A percentile compares a stretch with the other conserved stretches of the same genome.
Evolutionary conservation across 2,329 filamentous ascomycete species (phyloP).

Genomic region (Penicillium sp.): DNA sequence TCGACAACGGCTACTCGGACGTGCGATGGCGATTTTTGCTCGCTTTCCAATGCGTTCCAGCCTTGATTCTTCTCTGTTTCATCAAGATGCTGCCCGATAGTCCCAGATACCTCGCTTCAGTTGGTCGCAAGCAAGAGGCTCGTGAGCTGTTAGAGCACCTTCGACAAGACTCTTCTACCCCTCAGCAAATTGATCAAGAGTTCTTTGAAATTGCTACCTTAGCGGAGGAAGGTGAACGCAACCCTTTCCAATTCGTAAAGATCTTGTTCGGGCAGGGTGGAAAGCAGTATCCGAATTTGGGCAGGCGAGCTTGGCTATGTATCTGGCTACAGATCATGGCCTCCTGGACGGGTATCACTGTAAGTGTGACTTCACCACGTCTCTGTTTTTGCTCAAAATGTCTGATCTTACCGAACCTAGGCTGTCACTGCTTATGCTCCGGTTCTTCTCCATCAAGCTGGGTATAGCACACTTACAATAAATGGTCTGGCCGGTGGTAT

Average conservation of each 20-base stretch:
- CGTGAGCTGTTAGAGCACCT: slow-evolving; percentile 47
- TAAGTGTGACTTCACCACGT: slow-evolving; percentile 19
- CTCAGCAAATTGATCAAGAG: slow-evolving; percentile 33
- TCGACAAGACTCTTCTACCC: slow-evolving; percentile 17
- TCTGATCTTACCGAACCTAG: slow-evolving; percentile 1
- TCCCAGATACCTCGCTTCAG: slow-evolving; percentile 34
- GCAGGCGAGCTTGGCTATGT: slow-evolving; percentile 46
- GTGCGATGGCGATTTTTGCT: slow-evolving; percentile 38
- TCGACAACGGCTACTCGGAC: slow-evolving; percentile 35
- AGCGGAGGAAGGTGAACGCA: slow-evolving; percentile 31
- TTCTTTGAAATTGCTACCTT: slow-evolving; percentile 38
- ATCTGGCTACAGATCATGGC: slow-evolving; percentile 48
- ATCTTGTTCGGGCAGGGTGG: slow-evolving; percentile 38
- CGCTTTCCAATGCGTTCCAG: slow-evolving; percentile 37
- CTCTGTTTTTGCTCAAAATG: too few relatives aligned
- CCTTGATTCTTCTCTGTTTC: slow-evolving; percentile 26
- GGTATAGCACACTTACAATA: slow-evolving; percentile 39
- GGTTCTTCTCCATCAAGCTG: slow-evolving; percentile 29
- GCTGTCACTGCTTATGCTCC: slow-evolving; percentile 42
- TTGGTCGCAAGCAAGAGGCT: slow-evolving; percentile 48
- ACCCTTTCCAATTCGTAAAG: slow-evolving; percentile 41
- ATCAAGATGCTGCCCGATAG: slow-evolving; percentile 38
- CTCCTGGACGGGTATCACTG: slow-evolving; percentile 48
- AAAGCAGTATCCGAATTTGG: slow-evolving; percentile 33
- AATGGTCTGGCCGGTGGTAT: slow-evolving; percentile 53